Conservation (phyloP, 2,329 filamentous ascomycete species). For the Myrmaecium sp. region DNA sequence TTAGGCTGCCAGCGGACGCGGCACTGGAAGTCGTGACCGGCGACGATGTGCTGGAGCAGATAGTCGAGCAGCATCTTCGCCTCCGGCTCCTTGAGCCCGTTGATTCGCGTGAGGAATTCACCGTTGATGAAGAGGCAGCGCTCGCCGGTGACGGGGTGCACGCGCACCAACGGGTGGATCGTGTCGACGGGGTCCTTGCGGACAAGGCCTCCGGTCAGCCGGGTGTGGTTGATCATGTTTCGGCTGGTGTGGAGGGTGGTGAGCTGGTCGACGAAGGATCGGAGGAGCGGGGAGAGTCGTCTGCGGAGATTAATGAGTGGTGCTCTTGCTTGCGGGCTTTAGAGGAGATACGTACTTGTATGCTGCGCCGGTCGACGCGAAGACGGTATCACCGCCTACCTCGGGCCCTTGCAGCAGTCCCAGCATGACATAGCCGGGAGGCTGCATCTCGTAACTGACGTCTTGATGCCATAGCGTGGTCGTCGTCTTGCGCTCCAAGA, state of each 20-base stretch:
- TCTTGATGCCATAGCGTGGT: constrained; percentile 34
- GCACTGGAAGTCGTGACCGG: constrained; percentile 30
- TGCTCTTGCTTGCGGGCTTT: background rate
- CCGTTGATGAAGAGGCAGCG: constrained; percentile 32
- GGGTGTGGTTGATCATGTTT: constrained; percentile 28
- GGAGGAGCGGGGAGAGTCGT: constrained; percentile 18
- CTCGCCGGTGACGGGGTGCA: constrained; percentile 32
- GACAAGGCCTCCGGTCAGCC: constrained; percentile 25
- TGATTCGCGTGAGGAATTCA: constrained; percentile 31
- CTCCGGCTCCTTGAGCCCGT: constrained; percentile 31
- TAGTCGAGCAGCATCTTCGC: constrained; percentile 29
- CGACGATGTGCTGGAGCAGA: constrained; percentile 29
- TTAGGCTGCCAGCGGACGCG: constrained; percentile 26
- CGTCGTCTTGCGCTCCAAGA: constrained; percentile 26
- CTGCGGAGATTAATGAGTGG: constrained; percentile 5
- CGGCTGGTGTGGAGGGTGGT: constrained; percentile 23
- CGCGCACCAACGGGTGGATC: constrained; percentile 28
- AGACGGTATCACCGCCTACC: constrained; percentile 32
- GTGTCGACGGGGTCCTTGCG: constrained; percentile 19
- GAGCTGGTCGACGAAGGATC: constrained; percentile 15
- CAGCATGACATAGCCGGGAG: constrained; percentile 30
- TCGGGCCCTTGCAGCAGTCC: constrained; percentile 33
- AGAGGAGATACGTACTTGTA: constrained; percentile 15
- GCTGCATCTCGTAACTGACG: constrained; percentile 31
- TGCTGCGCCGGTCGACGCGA: constrained; percentile 27